Evolutionary conservation across 345 rosid species (phyloP).

Genomic region (Rhodamnia rubescens): DNA sequence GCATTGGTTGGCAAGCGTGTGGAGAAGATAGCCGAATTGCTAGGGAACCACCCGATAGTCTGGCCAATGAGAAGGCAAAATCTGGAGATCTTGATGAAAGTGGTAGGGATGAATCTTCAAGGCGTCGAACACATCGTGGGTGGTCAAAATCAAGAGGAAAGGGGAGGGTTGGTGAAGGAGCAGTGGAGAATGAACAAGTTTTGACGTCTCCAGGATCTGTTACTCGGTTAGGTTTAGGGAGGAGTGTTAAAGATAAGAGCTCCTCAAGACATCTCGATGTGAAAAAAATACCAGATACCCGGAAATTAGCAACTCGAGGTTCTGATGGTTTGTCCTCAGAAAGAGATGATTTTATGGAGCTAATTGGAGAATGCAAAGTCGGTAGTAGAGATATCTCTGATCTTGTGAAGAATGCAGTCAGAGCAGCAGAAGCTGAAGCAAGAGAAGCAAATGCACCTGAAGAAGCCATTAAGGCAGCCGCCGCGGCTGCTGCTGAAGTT

Average conservation of each 20-base stretch:
- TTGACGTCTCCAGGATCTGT: slow-evolving; percentile 59
- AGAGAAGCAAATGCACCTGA: slow-evolving; percentile 71
- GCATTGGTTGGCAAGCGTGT: slow-evolving; percentile 13
- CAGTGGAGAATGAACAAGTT: slow-evolving; percentile 40
- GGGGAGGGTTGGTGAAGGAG: slow-evolving; percentile 56
- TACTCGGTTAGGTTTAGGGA: slow-evolving; percentile 35
- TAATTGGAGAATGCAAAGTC: slow-evolving; percentile 66
- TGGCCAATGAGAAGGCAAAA: background rate
- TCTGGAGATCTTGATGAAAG: slow-evolving; percentile 44
- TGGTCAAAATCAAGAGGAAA: slow-evolving; percentile 54
- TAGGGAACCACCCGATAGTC: slow-evolving; percentile 32
- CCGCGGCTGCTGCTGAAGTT: slow-evolving; percentile 93
- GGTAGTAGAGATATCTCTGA: slow-evolving; percentile 74
- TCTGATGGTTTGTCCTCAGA: slow-evolving; percentile 34
- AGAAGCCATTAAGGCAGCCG: slow-evolving; percentile 89
- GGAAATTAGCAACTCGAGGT: slow-evolving; percentile 25
- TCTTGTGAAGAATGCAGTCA: slow-evolving; percentile 71
- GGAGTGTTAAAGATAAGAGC: slow-evolving; percentile 42
- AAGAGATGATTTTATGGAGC: slow-evolving; percentile 65
- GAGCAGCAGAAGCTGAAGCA: slow-evolving; percentile 97
- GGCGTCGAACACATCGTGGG: slow-evolving; percentile 51
- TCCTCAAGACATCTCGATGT: slow-evolving; percentile 33
- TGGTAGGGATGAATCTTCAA: slow-evolving; percentile 67
- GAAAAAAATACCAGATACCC: slow-evolving; percentile 41
- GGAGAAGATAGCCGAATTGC: slow-evolving; percentile 19